phyloP scores from a whole-genome alignment of 345 rosid genomes.

The Cardamine occulta region DNA sequence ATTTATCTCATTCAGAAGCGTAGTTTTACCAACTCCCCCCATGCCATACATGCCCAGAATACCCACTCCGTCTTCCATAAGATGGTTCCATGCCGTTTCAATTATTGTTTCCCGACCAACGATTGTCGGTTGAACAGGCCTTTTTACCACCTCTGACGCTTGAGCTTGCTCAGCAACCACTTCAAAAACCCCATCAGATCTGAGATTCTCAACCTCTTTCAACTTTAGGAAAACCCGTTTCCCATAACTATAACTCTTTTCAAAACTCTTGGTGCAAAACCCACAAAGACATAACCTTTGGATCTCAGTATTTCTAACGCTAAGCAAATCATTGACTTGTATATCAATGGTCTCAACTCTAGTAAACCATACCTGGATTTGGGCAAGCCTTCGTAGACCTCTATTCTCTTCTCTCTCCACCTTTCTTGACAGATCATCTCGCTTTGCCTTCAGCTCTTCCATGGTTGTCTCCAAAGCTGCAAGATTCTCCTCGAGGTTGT shows the following conservation, averaged over 20 bases:
- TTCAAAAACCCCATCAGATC: background rate
- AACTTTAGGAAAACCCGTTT: background rate
- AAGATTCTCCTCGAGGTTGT: conserved; percentile 11
- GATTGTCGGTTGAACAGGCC: background rate
- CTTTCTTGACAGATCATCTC: conserved; percentile 5
- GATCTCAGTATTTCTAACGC: background rate
- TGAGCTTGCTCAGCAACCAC: conserved; percentile 9
- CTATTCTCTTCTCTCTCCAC: conserved; percentile 17
- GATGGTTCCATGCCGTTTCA: conserved; percentile 17
- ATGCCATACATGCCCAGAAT: conserved; percentile 17
- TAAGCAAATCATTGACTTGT: background rate
- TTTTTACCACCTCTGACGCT: background rate
- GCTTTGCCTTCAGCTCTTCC: background rate
- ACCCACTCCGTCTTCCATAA: background rate
- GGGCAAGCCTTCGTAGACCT: background rate
- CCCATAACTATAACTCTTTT: conserved; percentile 2
- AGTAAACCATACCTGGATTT: conserved; percentile 19
- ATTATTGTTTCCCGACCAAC: conserved; percentile 20
- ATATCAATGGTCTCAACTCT: background rate
- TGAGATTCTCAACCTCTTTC: background rate
- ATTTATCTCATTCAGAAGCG: background rate
- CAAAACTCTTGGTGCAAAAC: conserved; percentile 11
- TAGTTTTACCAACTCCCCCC: background rate
- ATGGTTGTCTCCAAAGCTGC: background rate
- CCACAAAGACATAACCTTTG: conserved; percentile 23